Conservation (phyloP, 2,329 filamentous ascomycete genomes). For the Sclerotiophoma versabilis region DNA sequence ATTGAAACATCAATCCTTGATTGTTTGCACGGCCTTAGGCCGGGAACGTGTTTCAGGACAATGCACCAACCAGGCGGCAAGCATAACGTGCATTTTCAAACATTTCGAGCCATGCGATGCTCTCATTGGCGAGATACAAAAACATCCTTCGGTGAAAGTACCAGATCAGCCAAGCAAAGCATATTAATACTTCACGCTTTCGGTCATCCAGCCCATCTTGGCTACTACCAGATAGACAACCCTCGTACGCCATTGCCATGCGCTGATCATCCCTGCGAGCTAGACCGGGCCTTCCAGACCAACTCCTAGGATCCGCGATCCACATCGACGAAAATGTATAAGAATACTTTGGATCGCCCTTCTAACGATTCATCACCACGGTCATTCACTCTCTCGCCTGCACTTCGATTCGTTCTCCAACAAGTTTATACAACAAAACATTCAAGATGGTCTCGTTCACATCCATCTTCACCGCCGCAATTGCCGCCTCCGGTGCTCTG, state of each 20-base stretch:
- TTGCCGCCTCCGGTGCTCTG: conserved; percentile 33
- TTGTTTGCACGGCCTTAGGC: conserved; percentile 29
- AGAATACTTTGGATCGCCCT: conserved; percentile 24
- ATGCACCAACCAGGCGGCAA: conserved; percentile 21
- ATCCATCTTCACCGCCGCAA: conserved; percentile 34
- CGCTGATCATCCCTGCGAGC: conserved; percentile 19
- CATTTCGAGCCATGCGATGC: background rate
- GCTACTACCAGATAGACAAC: conserved; percentile 25
- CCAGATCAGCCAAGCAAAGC: conserved; percentile 23
- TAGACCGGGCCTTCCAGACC: conserved; percentile 11
- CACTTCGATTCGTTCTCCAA: conserved; percentile 16
- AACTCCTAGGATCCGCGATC: conserved; percentile 6
- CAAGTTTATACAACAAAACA: conserved; percentile 3
- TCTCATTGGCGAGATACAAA: conserved; percentile 5
- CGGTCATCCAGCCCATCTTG: conserved; percentile 25
- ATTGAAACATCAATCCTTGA: conserved; percentile 33
- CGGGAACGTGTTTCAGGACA: conserved; percentile 28
- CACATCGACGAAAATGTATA: conserved; percentile 25
- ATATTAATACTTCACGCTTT: conserved; percentile 26
- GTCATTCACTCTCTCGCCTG: conserved; percentile 18
- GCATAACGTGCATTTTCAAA: background rate
- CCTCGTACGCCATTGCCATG: conserved; percentile 20
- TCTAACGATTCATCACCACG: conserved; percentile 16
- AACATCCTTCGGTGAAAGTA: conserved; percentile 2
- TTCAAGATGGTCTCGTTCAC: conserved; percentile 42